Evolutionary conservation across 768 basidiomycete species (phyloP).

Genomic region (Leccinum aurantiacum): DNA sequence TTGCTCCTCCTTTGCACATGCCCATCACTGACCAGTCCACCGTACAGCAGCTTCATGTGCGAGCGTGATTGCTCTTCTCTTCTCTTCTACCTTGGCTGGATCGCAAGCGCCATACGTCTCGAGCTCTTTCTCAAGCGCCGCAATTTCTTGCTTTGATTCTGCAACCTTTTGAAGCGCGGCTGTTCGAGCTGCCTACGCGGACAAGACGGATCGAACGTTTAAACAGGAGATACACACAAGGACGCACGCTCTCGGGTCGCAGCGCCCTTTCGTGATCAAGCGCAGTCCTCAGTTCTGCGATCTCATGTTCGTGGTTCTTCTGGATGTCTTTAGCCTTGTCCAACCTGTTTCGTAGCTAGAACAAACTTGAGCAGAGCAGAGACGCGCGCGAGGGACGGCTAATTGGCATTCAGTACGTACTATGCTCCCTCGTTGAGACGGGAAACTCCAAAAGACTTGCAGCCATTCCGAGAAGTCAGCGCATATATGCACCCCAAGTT

Average conservation of each 20-base stretch:
- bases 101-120: constrained; percentile 81
- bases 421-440: constrained; percentile 79
- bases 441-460: constrained; percentile 94
- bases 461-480: constrained; percentile 6
- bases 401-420: constrained; percentile 38
- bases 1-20: not conserved
- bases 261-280: constrained; percentile 53
- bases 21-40: constrained; percentile 75
- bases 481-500: constrained; percentile 20
- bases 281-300: constrained; percentile 46
- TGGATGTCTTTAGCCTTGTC: constrained; percentile 49
- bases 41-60: constrained; percentile 82
- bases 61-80: constrained; percentile 65
- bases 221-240: not conserved
- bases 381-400: not conserved
- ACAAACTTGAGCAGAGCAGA: not conserved
- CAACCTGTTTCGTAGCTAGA: constrained; percentile 60
- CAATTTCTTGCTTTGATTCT: constrained; percentile 48
- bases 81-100: constrained; percentile 77
- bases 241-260: constrained; percentile 57
- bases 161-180: constrained; percentile 51
- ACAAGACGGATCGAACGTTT: not conserved
- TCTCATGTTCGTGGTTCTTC: constrained; percentile 42
- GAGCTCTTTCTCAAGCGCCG: constrained; percentile 63
- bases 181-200: constrained; percentile 54